These are phyloP conservation scores for Rosa multiflora DNA, from an alignment of 306 rosid species.

Conservation along the genomic window DNA sequence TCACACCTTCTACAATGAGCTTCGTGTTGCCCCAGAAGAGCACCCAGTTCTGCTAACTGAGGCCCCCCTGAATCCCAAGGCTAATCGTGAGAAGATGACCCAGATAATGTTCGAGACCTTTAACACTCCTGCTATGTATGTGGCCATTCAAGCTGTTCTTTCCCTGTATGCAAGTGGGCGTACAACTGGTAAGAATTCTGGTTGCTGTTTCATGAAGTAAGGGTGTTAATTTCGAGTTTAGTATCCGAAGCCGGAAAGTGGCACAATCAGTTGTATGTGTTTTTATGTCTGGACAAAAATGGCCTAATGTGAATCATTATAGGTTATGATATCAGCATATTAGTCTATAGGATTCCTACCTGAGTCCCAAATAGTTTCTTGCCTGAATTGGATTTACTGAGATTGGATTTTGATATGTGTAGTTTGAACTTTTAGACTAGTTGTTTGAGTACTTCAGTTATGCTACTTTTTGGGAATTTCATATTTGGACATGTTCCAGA, in stretches of 20 bases:
- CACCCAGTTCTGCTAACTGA: slow-evolving; percentile 97
- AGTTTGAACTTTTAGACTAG: neutral
- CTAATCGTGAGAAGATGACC: slow-evolving; percentile 99
- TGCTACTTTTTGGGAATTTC: neutral
- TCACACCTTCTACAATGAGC: slow-evolving; percentile 97
- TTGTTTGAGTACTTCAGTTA: neutral
- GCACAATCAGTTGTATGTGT: neutral
- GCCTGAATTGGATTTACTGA: neutral
- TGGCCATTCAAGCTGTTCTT: slow-evolving; percentile 98
- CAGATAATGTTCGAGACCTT: slow-evolving; percentile 99
- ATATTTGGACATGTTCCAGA: neutral
- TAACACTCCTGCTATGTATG: slow-evolving; percentile 98
- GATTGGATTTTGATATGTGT: neutral
- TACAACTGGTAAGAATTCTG: slow-evolving; percentile 75
- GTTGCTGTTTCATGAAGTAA: slow-evolving; percentile 13
- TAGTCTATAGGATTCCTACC: neutral
- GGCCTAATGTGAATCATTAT: neutral
- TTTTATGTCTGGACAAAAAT: neutral
- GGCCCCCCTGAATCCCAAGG: slow-evolving; percentile 98
- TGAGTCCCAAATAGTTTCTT: neutral
- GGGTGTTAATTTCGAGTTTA: slow-evolving; percentile 5
- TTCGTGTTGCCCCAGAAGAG: slow-evolving; percentile 99
- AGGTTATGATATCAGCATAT: neutral
- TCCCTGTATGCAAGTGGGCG: slow-evolving; percentile 99
- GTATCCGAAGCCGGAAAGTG: neutral